These are phyloP conservation scores for Solanum ossicruentum DNA, from an alignment of 257 asterid genomes.

Conservation along the genomic window DNA sequence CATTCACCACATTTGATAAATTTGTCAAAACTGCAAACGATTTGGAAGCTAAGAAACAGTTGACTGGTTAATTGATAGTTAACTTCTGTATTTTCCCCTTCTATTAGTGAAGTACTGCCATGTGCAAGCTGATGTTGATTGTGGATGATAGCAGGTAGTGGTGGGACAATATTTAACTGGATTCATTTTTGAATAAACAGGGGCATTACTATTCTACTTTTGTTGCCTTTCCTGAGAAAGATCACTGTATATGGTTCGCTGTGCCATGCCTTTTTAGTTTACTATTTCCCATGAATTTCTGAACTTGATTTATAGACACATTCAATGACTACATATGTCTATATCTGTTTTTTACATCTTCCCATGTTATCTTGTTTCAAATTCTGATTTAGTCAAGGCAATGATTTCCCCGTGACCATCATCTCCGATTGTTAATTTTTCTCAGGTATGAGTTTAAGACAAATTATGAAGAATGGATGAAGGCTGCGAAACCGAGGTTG, in stretches of 20 bases:
- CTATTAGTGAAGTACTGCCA: background rate
- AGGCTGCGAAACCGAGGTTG: slow-evolving; percentile 59
- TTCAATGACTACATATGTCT: background rate
- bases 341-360: background rate
- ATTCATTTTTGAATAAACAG: background rate
- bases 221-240: background rate
- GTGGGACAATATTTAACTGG: background rate
- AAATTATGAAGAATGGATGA: slow-evolving; percentile 83
- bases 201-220: background rate
- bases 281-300: background rate
- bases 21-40: background rate
- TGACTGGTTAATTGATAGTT: background rate
- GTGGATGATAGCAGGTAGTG: background rate
- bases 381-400: background rate
- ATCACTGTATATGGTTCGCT: background rate
- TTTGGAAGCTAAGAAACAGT: background rate
- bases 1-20: background rate
- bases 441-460: slow-evolving; percentile 80
- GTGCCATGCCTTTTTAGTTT: background rate
- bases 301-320: background rate
- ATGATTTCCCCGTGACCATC: background rate
- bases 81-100: background rate
- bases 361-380: background rate
- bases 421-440: background rate
- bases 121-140: background rate